These are phyloP conservation scores for Triticum monococcum DNA, from an alignment of 176 grass and related monocot genomes.

Conservation along the genomic window DNA sequence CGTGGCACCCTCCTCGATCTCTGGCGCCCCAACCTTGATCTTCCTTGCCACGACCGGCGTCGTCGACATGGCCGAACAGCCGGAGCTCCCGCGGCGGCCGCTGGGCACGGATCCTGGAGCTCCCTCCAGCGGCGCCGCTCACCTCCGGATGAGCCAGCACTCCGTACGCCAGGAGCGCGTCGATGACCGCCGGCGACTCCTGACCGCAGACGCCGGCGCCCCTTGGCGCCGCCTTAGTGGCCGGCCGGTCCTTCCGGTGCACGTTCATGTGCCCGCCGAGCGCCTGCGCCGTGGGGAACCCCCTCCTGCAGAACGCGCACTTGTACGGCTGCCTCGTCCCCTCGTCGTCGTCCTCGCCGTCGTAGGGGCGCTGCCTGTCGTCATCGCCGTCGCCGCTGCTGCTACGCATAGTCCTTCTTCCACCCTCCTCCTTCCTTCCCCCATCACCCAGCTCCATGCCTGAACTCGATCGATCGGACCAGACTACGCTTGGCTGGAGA, in stretches of 20 bases:
- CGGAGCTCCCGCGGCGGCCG: conserved; percentile 50
- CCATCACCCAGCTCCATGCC: conserved; percentile 26
- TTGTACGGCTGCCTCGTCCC: conserved; percentile 62
- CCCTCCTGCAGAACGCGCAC: conserved; percentile 81
- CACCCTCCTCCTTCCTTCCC: background rate
- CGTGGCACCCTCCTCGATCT: background rate
- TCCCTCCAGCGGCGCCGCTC: background rate
- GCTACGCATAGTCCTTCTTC: background rate
- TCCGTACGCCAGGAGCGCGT: background rate
- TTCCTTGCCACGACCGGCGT: background rate
- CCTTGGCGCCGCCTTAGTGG: background rate
- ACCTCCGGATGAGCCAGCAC: background rate
- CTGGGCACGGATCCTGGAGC: background rate
- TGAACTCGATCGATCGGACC: background rate
- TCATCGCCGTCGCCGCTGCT: background rate
- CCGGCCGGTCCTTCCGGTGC: conserved; percentile 55
- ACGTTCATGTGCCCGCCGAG: conserved; percentile 94
- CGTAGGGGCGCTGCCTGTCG: background rate
- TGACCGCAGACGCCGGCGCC: background rate
- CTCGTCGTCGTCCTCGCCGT: background rate
- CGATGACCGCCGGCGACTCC: background rate
- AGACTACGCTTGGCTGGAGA: background rate
- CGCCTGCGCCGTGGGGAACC: conserved; percentile 84
- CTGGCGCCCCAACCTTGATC: background rate
- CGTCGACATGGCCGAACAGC: conserved; percentile 39